These are phyloP conservation scores for Blastomyces silverae DNA, from an alignment of 2,329 filamentous ascomycete species.

Conservation along the genomic window DNA sequence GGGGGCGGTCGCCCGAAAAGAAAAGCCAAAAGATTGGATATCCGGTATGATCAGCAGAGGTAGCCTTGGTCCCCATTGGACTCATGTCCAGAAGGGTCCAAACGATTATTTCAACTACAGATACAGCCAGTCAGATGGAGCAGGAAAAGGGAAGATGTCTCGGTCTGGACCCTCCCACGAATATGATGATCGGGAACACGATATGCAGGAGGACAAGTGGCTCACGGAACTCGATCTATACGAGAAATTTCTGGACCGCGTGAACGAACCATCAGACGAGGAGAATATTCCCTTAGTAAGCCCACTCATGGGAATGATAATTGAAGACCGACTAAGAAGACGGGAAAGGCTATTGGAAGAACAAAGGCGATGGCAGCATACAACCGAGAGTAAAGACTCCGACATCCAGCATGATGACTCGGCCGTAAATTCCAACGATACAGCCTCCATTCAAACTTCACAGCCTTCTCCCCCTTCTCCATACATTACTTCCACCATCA, in stretches of 20 bases:
- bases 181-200: constrained; percentile 28
- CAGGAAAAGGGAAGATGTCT: constrained; percentile 17
- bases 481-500: constrained; percentile 49
- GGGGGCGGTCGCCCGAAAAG: constrained; percentile 24
- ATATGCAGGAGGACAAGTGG: constrained; percentile 25
- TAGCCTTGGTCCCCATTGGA: constrained; percentile 39
- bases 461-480: constrained; percentile 4
- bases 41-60: constrained; percentile 37
- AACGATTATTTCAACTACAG: constrained; percentile 19
- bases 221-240: constrained; percentile 50
- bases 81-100: constrained; percentile 26
- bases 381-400: constrained; percentile 18
- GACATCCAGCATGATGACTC: background rate
- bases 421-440: background rate
- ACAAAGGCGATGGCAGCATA: constrained; percentile 16
- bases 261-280: constrained; percentile 31
- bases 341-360: constrained; percentile 24
- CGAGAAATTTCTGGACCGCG: constrained; percentile 43
- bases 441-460: background rate
- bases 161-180: constrained; percentile 28
- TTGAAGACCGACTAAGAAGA: constrained; percentile 29
- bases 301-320: constrained; percentile 32
- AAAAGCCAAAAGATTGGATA: constrained; percentile 38
- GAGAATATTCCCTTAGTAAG: constrained; percentile 30
- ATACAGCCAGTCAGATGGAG: constrained; percentile 6